Evolutionary conservation across 1,284 basidiomycete genomes (phyloP).

Genomic region (Sporisorium sorghi): DNA sequence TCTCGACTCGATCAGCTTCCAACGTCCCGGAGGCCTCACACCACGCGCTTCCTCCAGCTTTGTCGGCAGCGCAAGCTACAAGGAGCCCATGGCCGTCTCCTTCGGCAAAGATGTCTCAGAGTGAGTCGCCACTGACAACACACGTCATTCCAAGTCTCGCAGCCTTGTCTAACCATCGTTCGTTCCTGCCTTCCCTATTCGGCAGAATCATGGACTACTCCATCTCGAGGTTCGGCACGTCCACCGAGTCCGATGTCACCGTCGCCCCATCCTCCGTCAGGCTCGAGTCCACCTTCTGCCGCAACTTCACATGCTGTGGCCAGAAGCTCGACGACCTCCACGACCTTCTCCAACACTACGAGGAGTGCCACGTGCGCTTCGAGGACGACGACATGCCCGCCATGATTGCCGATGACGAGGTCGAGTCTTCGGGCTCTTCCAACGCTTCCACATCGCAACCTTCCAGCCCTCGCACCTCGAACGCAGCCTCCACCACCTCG

Average conservation of each 20-base stretch:
- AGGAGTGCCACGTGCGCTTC: constrained; percentile 67
- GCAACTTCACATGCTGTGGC: constrained; percentile 68
- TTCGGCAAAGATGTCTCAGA: constrained; percentile 66
- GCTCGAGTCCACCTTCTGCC: constrained; percentile 68
- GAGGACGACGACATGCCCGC: constrained; percentile 66
- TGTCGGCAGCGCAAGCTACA: constrained; percentile 59
- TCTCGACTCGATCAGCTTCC: constrained; percentile 47
- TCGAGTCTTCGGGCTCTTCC: constrained; percentile 55
- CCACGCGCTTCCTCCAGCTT: constrained; percentile 50
- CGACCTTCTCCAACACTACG: constrained; percentile 69
- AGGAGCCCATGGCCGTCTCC: constrained; percentile 65
- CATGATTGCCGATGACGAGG: constrained; percentile 62
- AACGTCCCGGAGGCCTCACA: constrained; percentile 48
- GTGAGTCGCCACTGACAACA: constrained; percentile 44
- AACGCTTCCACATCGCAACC: constrained; percentile 58
- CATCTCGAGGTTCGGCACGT: constrained; percentile 62
- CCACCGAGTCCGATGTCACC: constrained; percentile 64
- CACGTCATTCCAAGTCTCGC: not conserved
- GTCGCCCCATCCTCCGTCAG: constrained; percentile 62
- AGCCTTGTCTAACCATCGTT: not conserved
- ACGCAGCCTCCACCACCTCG: constrained; percentile 31
- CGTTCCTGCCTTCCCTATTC: not conserved
- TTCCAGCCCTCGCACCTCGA: constrained; percentile 55
- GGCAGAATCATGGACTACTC: constrained; percentile 67
- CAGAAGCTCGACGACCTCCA: constrained; percentile 66